Evolutionary conservation across 345 rosid species (phyloP), one percentile per base, ranked within the genome.

Genomic region (Passiflora organensis): DNA sequence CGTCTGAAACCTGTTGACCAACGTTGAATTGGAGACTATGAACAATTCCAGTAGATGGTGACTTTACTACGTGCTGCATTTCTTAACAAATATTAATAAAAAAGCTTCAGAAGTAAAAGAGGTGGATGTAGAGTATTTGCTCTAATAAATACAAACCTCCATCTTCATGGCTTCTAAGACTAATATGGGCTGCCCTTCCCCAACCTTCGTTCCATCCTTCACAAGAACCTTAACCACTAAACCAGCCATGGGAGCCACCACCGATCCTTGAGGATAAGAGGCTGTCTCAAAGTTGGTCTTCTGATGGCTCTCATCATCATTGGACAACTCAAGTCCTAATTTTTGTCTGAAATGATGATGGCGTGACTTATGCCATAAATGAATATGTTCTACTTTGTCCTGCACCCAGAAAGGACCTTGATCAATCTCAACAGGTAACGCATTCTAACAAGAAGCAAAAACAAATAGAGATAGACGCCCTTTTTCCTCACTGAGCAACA

Each of bases 161-260:
- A 91, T 91, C 79, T 91, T 91, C 96, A 88, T 91, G 62, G 96
- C 96, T 75, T 88, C 96, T 39, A 91, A 64, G 68, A 91, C 95
- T 58, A 91, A 57, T 16, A 88, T 65, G 45, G 93, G 87, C 71
- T 86, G 96, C 28, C 86, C 95, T 70, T 66, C 78, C 58, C 76
- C 96, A 58, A 86, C 94, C 55, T 70, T 82, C 32, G 75, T 58
- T 48, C 90, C 94, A 58, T 88, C 80, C 60, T 81, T 65, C 18
- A 63, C 74, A 53, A 91, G 80, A 68, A 91, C 94, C 79, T 91
- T 91, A 50, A 91, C 91, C 24, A 84, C 94, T 52, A 88, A 78
- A 51, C 96, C 96, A 76, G 98, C 89, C 98, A 91, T 91, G 47
- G 98, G 96, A 32, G 96, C 83, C 51, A 81, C 75, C 48, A 88